These are phyloP conservation scores for Hericium alpestre DNA, from an alignment of 768 basidiomycete species.

Conservation along the genomic window DNA sequence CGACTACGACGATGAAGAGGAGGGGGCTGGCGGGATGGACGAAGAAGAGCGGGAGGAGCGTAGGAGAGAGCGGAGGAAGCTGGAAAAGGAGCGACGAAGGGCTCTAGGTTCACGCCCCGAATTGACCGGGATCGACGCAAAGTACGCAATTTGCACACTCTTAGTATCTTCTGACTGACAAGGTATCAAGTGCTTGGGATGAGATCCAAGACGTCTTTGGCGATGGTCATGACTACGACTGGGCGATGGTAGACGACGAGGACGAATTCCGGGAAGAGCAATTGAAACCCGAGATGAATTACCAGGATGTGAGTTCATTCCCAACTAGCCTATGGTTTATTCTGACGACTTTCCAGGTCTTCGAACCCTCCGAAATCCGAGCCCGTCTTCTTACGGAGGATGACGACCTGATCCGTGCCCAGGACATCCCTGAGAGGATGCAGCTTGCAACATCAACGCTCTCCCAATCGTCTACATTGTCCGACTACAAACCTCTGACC, in stretches of 20 bases:
- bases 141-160: conserved; percentile 38
- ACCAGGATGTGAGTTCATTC: conserved; percentile 59
- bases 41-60: conserved; percentile 70
- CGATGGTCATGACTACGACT: conserved; percentile 92
- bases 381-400: conserved; percentile 83
- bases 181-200: conserved; percentile 66
- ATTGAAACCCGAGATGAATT: conserved; percentile 67
- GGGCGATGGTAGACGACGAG: conserved; percentile 83
- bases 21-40: conserved; percentile 49
- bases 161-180: neutral
- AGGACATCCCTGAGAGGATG: conserved; percentile 93
- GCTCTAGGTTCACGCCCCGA: conserved; percentile 59
- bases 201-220: conserved; percentile 96
- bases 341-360: conserved; percentile 49
- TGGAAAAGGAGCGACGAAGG: conserved; percentile 57
- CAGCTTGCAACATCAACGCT: conserved; percentile 81
- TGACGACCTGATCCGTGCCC: conserved; percentile 82
- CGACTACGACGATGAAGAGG: conserved; percentile 61
- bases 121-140: conserved; percentile 72
- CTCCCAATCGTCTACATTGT: conserved; percentile 52
- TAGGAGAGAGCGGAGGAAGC: conserved; percentile 53
- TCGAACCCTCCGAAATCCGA: conserved; percentile 93
- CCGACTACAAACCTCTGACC: conserved; percentile 50
- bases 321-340: neutral
- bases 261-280: conserved; percentile 39